Base-by-base conservation (phyloP, 129 eudicot species). In the Tagetes erecta region DNA sequence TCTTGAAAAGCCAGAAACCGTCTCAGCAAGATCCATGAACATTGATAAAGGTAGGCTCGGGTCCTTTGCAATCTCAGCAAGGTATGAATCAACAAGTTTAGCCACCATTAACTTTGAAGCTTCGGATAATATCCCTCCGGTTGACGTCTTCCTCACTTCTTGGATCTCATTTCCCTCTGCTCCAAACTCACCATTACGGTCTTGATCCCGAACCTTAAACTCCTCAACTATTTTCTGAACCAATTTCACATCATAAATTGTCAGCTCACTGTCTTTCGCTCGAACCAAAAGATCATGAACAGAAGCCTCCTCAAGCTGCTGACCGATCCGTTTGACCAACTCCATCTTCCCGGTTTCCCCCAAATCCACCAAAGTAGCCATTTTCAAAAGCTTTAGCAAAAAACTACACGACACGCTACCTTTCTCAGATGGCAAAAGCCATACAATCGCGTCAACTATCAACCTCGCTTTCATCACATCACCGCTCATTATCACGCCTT, bases 201-300 rank as follows among this genome's bases (percentile, higher is more conserved):
- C 65, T 59, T 53, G 79, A 77, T 83, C 88, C 56, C 74, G 84
- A 50, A 46, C 74, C 81, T 74, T 52, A 58, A 90, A 90, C 74
- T 79, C 91, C 50, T 83, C 81, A 0, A 90, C 80, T 33, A 90
- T 87, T 40, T 77, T 81, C 65, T 59, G 47, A 90, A 83, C 41
- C 27, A 68, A 38, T 35, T 53, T 36, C 12, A 85, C 89, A 77
- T 90, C 93, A 67, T 90, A 87, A 73, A 10, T 4, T 6, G 8
- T 59, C 14, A 41, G 65, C 4, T 59, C 65, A 34, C 65, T 41
- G 3, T 59, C 65, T 59, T 59, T 34, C 0, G 65, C 65, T 3
- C 41, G 14, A 33, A 59, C 34, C 41, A 59, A 59, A 59, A 59
- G 65, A 34, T 59, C 65, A 8, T 34, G 65, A 59, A 34, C 65